A percentile compares a stretch with the other conserved stretches of the same genome.
phyloP scores from a whole-genome alignment of 352 stramenopile genomes.

The Phytophthora agathidicida region DNA sequence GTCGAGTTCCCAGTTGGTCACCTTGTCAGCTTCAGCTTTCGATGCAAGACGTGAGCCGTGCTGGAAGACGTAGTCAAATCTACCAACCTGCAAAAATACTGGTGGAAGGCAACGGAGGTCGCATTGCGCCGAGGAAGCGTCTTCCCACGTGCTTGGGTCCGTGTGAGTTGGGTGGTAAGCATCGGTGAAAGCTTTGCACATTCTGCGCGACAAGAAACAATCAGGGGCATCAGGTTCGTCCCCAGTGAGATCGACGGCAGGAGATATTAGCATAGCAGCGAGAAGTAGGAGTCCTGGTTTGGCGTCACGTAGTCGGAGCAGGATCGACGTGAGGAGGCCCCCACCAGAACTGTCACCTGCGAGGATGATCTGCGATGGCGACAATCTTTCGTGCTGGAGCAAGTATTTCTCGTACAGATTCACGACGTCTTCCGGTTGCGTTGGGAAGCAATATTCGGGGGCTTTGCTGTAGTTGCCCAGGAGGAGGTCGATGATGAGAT shows the following conservation, averaged over 20 bases:
- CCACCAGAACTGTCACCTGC: constrained; percentile 56
- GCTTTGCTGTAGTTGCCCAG: constrained; percentile 61
- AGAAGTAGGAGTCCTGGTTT: constrained; percentile 21
- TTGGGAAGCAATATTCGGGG: constrained; percentile 47
- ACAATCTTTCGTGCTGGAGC: constrained; percentile 30
- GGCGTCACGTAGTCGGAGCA: constrained; percentile 46
- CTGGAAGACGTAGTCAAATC: constrained; percentile 36
- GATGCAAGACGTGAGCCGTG: constrained; percentile 28
- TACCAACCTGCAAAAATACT: constrained; percentile 41
- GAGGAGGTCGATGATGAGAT: constrained; percentile 40
- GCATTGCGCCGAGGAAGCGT: constrained; percentile 38
- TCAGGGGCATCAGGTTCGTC: constrained; percentile 20
- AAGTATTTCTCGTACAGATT: constrained; percentile 47
- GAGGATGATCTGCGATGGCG: constrained; percentile 44
- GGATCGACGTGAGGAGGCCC: constrained; percentile 48
- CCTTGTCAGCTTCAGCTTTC: constrained; percentile 25
- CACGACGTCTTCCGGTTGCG: constrained; percentile 41
- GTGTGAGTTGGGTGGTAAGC: constrained; percentile 16
- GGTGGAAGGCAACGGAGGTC: constrained; percentile 41
- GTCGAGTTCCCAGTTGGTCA: constrained; percentile 37
- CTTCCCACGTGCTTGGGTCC: constrained; percentile 26
- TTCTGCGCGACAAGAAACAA: constrained; percentile 24
- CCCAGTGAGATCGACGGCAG: constrained; percentile 33
- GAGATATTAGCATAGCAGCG: constrained; percentile 40
- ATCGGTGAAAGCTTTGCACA: constrained; percentile 11